Evolutionary conservation across 2,329 filamentous ascomycete species (phyloP), one percentile per base, ranked within the genome.

Genomic region (Phaeoacremonium minimum): DNA sequence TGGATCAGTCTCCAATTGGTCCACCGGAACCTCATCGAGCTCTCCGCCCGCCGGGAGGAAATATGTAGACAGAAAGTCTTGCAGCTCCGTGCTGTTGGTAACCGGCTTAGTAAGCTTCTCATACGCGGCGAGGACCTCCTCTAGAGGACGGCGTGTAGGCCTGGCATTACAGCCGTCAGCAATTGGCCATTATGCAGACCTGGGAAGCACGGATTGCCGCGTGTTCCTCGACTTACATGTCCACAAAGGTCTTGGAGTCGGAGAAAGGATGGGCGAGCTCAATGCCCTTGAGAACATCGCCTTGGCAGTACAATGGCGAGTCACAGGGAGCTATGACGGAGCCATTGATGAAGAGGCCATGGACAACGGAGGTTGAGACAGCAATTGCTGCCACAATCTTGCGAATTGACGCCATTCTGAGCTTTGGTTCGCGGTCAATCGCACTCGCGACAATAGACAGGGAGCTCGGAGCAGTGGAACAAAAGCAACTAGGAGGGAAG

Each of bases 181-280:
- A 18, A 4, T 9, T 15, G 16, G 12, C 13, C 17, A n/a, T n/a
- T n/a, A n/a, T n/a, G n/a, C n/a, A n/a, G n/a, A n/a, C n/a, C n/a
- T n/a, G n/a, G n/a, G n/a, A n/a, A n/a, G n/a, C n/a, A n/a, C n/a
- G n/a, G n/a, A n/a, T n/a, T n/a, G n/a, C n/a, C n/a, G n/a, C n/a
- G n/a, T n/a, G n/a, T n/a, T n/a, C n/a, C n/a, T n/a, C n/a, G n/a
- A 58, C 66, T 61, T 61, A 78, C 75, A 83, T 77, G 52, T 85
- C 81, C 30, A 85, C 81, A 52, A 83, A 85, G 1, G 79, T 83
- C 66, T 85, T 85, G 41, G 79, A 84, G 58, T 85, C 81, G 12
- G 65, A 58, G 46, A 84, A 85, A 1, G 80, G 80, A 16, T 63
- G 64, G 3, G 80, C 80, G 8, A 84, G 63, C 60, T 85, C 71